Base-by-base conservation (phyloP, 768 basidiomycete species). In the Leccinum barrowsii region DNA sequence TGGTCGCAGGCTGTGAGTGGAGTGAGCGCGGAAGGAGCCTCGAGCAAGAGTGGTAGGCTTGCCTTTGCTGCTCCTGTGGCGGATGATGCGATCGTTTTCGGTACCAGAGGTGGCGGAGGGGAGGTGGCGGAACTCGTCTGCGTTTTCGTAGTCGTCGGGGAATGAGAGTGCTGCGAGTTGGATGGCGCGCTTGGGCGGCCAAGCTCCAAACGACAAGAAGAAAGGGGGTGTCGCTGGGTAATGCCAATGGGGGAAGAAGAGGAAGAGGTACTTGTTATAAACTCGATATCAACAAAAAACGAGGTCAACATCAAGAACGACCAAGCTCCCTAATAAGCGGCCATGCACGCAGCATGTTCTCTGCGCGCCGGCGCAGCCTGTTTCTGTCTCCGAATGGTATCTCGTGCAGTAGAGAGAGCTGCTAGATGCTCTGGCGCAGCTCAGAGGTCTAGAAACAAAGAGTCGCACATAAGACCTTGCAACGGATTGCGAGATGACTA, bases 1-100 rank as follows among this genome's bases (percentile, higher is more conserved):
- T 92, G 90, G 73, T 93, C 91, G 75, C 91, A 94, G 22, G 92
- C 90, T 89, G 62, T 21, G 10, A 8, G 12, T n/a, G n/a, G 30
- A 3, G 32, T 32, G n/a, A 21, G 50, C 8, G 12, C 8, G 32
- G 7, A 12, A 5, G 28, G 12, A 30, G 10, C 8, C 5, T n/a
- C 21, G 32, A 6, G 26, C 19, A 44, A 40, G 51, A 13, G 48
- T 50, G 8, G 49, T n/a, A 52, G 47, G 71, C 74, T 21, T 63
- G 82, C 87, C 87, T 82, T 90, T 92, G 71, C 87, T 90, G 64
- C 89, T 91, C 63, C 89, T 76, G 56, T 89, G 78, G 56, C 89
- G 77, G 52, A 92, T 75, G 52, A 82, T 71, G 65, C 84, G 84
- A 54, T 86, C 79, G 7, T 42, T 42, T 42, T 56, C 62, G 57